Base-by-base conservation (phyloP, 495 filamentous ascomycete genomes). In the Tuber borchii region DNA sequence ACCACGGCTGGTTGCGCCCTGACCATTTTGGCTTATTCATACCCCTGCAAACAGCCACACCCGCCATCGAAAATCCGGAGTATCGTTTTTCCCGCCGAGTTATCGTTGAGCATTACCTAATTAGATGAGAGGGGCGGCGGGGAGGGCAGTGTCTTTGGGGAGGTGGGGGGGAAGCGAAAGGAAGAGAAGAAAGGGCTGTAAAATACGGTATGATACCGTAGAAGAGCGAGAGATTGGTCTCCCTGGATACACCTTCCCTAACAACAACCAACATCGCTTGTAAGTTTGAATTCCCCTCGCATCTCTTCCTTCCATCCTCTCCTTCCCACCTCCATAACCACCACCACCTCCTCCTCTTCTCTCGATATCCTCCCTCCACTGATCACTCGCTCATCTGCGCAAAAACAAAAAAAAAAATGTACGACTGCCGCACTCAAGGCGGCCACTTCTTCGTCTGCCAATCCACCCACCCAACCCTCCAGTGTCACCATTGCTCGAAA, bases 401-500 rank as follows among this genome's bases (percentile, higher is more conserved):
- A n/a, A n/a, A n/a, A n/a, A n/a, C 34, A 71, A n/a, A 68, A 44
- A 34, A 45, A 44, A 68, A 39, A 61, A 79, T 79, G 78, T 74
- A 75, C 51, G 78, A 79, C 46, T 79, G 78, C 45, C 72, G 44
- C 17, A 72, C 42, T 34, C 70, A 71, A 3, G 80, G 79, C 20
- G 80, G 80, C 20, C 80, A 82, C 65, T 82, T 81, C 68, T 82
- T 82, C 72, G 69, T 79, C 37, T 70, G 74, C 70, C 68, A 65
- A n/a, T 72, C 74, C 8, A 74, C 78, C 16, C 46, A 71, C 45
- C 71, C 72, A 16, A 40, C 43, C 34, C 81, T 81, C 51, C 71
- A 45, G 6, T 82, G 80, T 14, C 74, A 75, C 31, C 79, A 77
- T 40, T 82, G 80, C 65, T 51, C 56, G 22, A 43, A 70, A 16